Conservation (phyloP, 2,329 filamentous ascomycete genomes). For the Raffaelea ambrosiae region DNA sequence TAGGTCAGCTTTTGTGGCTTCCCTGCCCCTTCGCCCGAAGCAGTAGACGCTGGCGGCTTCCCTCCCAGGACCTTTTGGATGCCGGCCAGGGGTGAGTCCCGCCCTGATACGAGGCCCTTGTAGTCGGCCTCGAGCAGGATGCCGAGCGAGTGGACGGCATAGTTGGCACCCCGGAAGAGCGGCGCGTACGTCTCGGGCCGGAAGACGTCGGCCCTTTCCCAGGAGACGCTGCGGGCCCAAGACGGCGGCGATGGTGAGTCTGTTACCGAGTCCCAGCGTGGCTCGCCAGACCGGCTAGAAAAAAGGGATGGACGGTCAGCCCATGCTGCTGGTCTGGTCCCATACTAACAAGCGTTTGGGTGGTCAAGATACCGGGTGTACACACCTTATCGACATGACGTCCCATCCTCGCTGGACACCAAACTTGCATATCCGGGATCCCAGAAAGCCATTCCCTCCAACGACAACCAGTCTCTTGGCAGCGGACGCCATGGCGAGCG, state of each 20-base stretch:
- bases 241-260: constrained; percentile 59
- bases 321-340: background rate
- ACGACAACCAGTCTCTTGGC: constrained; percentile 77
- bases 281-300: constrained; percentile 77
- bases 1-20: constrained; percentile 63
- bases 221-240: constrained; percentile 77
- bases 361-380: no score
- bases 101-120: constrained; percentile 80
- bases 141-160: constrained; percentile 90
- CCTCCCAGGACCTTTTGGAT: constrained; percentile 67
- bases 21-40: background rate
- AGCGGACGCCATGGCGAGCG: constrained; percentile 41
- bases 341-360: no score
- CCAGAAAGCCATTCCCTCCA: constrained; percentile 88
- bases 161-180: constrained; percentile 68
- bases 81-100: constrained; percentile 71
- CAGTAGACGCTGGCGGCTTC: background rate
- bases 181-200: constrained; percentile 70
- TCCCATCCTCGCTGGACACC: constrained; percentile 82
- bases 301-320: background rate
- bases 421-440: constrained; percentile 81
- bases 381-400: constrained; percentile 83
- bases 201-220: constrained; percentile 84
- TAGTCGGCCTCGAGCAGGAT: constrained; percentile 97
- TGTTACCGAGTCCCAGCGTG: constrained; percentile 75